Evolutionary conservation across 768 basidiomycete genomes (phyloP), one percentile per base, ranked within the genome.

Genomic region (Hypholoma fasciculare): DNA sequence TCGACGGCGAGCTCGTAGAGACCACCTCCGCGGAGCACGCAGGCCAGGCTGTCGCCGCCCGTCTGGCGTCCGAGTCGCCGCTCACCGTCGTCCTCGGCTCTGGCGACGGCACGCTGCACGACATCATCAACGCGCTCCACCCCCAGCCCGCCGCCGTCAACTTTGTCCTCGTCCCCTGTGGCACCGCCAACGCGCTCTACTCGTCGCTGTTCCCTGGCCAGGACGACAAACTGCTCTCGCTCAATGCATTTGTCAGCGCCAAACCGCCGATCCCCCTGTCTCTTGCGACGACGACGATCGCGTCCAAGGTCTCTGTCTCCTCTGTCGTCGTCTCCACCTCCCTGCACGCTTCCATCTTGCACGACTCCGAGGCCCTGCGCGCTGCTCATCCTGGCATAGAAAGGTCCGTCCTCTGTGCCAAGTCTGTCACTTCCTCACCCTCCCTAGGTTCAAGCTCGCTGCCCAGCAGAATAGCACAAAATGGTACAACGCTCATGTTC

Each of bases 171-270:
- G 71, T 91, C 44, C 93, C 94, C 4, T 82, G 83, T 50, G 94
- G 94, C 23, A 96, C 94, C n/a, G 95, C 94, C 43, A 98, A 98
- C 69, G 96, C 96, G 0, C 78, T 97, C 36, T 95, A 89, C 71
- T 79, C 84, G 6, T 87, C 91, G 7, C 72, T 94, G 27, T 96
- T 90, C 71, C 86, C 62, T 14, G 56, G 72, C 20, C 44, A 67
- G 8, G 58, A 70, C 13, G 82, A 84, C 71, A 80, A 76, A 56
- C 74, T 90, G 36, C 78, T 75, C 61, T 88, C 88, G 2, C 62
- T 91, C 9, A 71, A 80, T 16, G 77, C 83, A 1, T 85, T 80
- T 65, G 66, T 90, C 36, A 55, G 68, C 40, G 72, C 69, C 34
- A 69, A 74, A 3, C 59, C 58, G 20, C 68, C 71, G 11, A 70